These are phyloP conservation scores for Epichloe glyceriae DNA, from an alignment of 2,329 filamentous ascomycete species.

Conservation along the genomic window DNA sequence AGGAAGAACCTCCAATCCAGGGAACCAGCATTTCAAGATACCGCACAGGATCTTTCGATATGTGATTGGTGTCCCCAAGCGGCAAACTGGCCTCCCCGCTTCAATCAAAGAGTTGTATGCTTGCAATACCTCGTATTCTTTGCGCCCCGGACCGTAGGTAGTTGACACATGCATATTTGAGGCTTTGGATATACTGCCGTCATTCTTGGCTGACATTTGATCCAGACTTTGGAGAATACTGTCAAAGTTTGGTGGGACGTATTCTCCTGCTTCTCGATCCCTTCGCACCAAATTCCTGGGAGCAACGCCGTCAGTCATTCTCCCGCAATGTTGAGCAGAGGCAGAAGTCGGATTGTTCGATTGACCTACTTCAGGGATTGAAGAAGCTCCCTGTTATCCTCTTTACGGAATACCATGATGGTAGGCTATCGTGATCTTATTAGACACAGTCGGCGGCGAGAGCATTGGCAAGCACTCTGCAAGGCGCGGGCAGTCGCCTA, in stretches of 20 bases:
- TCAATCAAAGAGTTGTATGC: constrained; percentile 3
- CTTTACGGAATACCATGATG: constrained; percentile 5
- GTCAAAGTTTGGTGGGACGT: constrained; percentile 3
- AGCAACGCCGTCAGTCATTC: neutral
- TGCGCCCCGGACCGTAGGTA: constrained; percentile 2
- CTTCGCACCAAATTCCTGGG: constrained; percentile 1
- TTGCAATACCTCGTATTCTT: constrained; percentile 4
- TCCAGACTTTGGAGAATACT: constrained; percentile 4
- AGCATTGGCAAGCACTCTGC: neutral
- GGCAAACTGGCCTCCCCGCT: constrained; percentile 4
- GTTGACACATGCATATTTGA: neutral
- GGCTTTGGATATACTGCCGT: neutral
- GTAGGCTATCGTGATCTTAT: neutral
- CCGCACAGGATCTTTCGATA: constrained; percentile 1
- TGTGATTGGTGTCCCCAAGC: neutral
- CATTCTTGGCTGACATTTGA: constrained; percentile 6
- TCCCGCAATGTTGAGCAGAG: neutral
- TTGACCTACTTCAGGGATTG: constrained; percentile 4
- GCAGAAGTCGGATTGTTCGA: neutral
- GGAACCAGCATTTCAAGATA: constrained; percentile 1
- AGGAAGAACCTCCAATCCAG: neutral
- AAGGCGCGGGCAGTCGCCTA: neutral
- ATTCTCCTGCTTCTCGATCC: constrained; percentile 3
- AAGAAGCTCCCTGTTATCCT: constrained; percentile 3
- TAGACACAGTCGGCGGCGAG: neutral